Evolutionary conservation across 2,329 filamentous ascomycete genomes (phyloP), one percentile per base, ranked within the genome.

Genomic region (Elsinoe necatrix): DNA sequence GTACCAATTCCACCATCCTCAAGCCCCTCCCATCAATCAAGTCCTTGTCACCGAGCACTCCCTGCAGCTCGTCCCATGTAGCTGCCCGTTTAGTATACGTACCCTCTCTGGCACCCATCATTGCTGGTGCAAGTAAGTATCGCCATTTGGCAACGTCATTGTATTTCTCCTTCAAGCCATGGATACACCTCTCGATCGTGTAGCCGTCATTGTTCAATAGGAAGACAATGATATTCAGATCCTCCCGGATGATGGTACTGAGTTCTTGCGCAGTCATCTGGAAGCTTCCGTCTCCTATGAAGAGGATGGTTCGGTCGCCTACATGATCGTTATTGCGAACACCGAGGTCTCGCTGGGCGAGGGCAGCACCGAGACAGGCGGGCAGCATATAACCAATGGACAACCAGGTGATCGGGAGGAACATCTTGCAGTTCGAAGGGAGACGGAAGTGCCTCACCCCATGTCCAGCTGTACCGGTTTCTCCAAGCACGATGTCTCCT

Each of bases 201-300:
- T 77, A 77, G 1, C 75, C 75, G 1, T 67, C 68, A 57, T 77
- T 77, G 58, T 76, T 75, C 21, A 76, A 68, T 5, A 77, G 63
- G 58, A 77, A 69, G 5, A 76, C 65, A 4, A 74, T 61, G 1
- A 66, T 63, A 6, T 66, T 66, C 16, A 70, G 61, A 6, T 68
- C 61, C 1, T 68, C 62, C 54, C 64, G 64, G 61, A 86, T 80
- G 62, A 86, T 85, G 1, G 81, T 84, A 9, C 79, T 78, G 2
- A 87, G 70, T 61, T 85, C 83, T 64, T 87, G 84, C 0, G 77
- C 81, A 0, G 83, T 86, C 69, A 0, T 77, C 69, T 95, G 89
- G 71, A 95, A 84, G 57, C 84, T 88, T 31, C 90, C 90, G 64
- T 95, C 90, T 20, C 90, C 89, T 14, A 90, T 88, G 66, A 95